Evolutionary conservation across 2,329 filamentous ascomycete species (phyloP).

Genomic region (Fusarium albidum): DNA sequence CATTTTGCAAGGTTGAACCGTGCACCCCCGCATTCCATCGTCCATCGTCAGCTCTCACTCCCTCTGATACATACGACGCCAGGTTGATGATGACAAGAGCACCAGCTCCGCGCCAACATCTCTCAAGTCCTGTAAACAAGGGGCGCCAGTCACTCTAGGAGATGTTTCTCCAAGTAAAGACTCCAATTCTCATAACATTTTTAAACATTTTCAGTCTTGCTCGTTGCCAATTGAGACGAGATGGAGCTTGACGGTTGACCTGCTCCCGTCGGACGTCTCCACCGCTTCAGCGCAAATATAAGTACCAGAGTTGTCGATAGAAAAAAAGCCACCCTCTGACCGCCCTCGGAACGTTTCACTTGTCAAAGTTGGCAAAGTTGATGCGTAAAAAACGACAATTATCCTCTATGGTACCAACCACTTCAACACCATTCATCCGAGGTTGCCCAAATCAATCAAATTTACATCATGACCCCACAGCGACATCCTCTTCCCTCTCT

Average conservation of each 20-base stretch:
- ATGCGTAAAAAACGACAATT: too few species aligned
- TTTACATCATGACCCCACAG: background rate
- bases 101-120: background rate
- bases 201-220: too few species aligned
- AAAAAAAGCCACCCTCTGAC: background rate
- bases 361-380: background rate
- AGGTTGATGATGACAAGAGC: constrained; percentile 1
- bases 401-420: too few species aligned
- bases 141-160: background rate
- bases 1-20: constrained; percentile 16
- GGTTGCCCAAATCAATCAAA: background rate
- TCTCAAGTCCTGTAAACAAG: background rate
- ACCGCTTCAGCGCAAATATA: background rate
- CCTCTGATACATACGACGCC: constrained; percentile 15
- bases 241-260: too few species aligned
- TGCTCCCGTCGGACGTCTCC: background rate
- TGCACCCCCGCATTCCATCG: constrained; percentile 36
- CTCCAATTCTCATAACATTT: background rate
- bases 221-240: too few species aligned
- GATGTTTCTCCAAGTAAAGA: background rate
- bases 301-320: background rate
- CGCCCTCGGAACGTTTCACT: background rate
- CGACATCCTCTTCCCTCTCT: background rate
- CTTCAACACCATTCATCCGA: too few species aligned
- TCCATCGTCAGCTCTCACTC: constrained; percentile 25